Evolutionary conservation across 2,329 filamentous ascomycete genomes (phyloP).

Genomic region (Alternaria tenuissima): DNA sequence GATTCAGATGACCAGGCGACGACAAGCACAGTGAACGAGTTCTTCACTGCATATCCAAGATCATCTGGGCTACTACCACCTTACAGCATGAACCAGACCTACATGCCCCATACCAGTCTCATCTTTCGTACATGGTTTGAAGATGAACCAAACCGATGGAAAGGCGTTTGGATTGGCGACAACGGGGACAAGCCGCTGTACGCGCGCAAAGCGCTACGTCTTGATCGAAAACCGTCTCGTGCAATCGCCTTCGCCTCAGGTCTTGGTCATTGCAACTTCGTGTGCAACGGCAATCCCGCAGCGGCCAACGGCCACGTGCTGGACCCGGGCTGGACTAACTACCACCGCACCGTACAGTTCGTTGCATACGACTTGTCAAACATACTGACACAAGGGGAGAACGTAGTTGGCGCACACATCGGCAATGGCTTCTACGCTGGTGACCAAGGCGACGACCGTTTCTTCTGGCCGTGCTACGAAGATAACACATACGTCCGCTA

Average conservation of each 20-base stretch:
- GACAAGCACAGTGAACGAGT: slow-evolving; percentile 42
- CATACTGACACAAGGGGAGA: slow-evolving; percentile 42
- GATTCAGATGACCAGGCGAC: slow-evolving; percentile 42
- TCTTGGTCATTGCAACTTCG: slow-evolving; percentile 53
- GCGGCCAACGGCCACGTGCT: slow-evolving; percentile 42
- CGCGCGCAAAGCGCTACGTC: slow-evolving; percentile 45
- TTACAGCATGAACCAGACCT: slow-evolving; percentile 55
- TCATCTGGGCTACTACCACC: slow-evolving; percentile 47
- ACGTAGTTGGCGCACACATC: slow-evolving; percentile 51
- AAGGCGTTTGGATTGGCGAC: slow-evolving; percentile 54
- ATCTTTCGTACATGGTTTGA: slow-evolving; percentile 55
- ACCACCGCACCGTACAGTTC: slow-evolving; percentile 54
- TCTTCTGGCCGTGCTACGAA: slow-evolving; percentile 56
- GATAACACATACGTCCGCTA: slow-evolving; percentile 50
- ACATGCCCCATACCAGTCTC: slow-evolving; percentile 54
- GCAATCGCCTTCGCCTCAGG: slow-evolving; percentile 52
- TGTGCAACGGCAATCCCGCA: slow-evolving; percentile 46
- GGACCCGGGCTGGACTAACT: slow-evolving; percentile 53
- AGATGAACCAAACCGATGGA: slow-evolving; percentile 52
- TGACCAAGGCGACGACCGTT: slow-evolving; percentile 51
- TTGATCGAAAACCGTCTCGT: slow-evolving; percentile 41
- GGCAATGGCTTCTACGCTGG: slow-evolving; percentile 58
- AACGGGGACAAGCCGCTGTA: slow-evolving; percentile 54
- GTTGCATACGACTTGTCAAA: slow-evolving; percentile 55
- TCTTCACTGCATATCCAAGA: slow-evolving; percentile 53